Conservation (phyloP, 139 green algal genomes). For the Trebouxia sp. region DNA sequence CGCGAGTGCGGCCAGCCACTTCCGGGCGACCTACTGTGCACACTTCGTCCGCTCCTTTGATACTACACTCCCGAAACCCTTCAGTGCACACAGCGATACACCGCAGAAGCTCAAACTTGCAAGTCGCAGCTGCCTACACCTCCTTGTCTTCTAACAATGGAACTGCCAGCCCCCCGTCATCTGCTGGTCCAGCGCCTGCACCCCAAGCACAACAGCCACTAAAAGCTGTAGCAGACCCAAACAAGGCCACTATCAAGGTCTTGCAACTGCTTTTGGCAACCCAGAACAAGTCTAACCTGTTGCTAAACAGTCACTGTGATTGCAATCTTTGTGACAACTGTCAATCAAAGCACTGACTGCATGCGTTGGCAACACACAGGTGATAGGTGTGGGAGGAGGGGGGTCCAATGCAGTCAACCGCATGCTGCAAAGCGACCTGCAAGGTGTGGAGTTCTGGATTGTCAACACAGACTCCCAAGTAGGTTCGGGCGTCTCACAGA, state of each 20-base stretch:
- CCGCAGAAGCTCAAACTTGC: not conserved
- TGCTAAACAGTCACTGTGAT: no score
- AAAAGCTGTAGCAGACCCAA: not conserved
- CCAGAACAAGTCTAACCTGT: not conserved
- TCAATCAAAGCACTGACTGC: not conserved
- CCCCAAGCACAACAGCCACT: not conserved
- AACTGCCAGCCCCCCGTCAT: not conserved
- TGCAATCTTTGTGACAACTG: no score
- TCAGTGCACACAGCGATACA: not conserved
- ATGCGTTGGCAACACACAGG: slow-evolving; percentile 46
- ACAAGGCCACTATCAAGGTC: slow-evolving; percentile 28
- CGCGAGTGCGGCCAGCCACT: not conserved
- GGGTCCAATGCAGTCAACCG: slow-evolving; percentile 95
- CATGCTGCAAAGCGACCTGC: slow-evolving; percentile 80
- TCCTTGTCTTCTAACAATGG: slow-evolving; percentile 17
- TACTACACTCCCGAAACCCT: not conserved
- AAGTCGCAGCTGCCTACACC: slow-evolving; percentile 7
- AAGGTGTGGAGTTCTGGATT: slow-evolving; percentile 92
- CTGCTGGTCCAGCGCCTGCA: not conserved
- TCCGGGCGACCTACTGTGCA: not conserved
- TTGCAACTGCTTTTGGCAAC: not conserved
- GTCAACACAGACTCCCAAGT: slow-evolving; percentile 95
- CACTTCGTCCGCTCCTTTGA: not conserved
- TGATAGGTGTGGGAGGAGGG: slow-evolving; percentile 92
- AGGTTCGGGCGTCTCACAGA: no score